Percentiles rank a stretch among this genome's conserved stretches.
These are phyloP conservation scores for Gynochthodes officinalis DNA, from an alignment of 257 asterid species.

Conservation along the genomic window DNA sequence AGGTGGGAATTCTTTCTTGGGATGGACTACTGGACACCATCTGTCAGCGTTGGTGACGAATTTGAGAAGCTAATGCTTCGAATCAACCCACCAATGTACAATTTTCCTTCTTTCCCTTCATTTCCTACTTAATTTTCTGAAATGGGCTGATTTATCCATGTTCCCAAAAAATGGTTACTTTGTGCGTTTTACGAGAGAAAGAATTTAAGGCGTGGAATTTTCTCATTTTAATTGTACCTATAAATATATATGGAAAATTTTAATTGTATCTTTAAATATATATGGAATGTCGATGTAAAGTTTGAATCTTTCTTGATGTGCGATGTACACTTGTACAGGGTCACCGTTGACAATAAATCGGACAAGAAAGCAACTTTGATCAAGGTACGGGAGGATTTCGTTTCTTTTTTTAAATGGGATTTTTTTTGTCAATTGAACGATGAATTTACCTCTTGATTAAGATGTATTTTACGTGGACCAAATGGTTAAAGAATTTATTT, in stretches of 20 bases:
- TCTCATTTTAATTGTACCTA: too few species aligned
- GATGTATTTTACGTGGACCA: not conserved
- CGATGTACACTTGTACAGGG: conserved; percentile 42
- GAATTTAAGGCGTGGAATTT: not conserved
- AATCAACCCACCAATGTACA: conserved; percentile 82
- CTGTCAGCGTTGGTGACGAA: conserved; percentile 62
- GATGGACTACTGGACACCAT: conserved; percentile 62
- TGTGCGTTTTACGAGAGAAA: not conserved
- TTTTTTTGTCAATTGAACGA: conserved; percentile 3
- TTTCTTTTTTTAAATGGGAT: not conserved
- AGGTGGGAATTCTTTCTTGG: not conserved
- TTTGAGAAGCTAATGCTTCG: conserved; percentile 73
- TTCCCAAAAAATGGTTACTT: too few species aligned
- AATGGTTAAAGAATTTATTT: not conserved
- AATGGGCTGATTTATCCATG: conserved; percentile 1
- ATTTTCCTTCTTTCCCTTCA: conserved; percentile 1
- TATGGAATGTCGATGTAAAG: not conserved
- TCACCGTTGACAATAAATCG: conserved; percentile 46
- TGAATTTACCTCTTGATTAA: not conserved
- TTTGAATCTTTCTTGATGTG: conserved; percentile 9
- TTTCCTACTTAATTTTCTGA: not conserved
- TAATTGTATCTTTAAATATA: not conserved
- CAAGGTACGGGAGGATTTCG: conserved; percentile 31
- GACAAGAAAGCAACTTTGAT: conserved; percentile 47
- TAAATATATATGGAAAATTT: not conserved